Evolutionary conservation across 345 rosid species (phyloP), one percentile per base, ranked within the genome.

Genomic region (Citrus inodora): DNA sequence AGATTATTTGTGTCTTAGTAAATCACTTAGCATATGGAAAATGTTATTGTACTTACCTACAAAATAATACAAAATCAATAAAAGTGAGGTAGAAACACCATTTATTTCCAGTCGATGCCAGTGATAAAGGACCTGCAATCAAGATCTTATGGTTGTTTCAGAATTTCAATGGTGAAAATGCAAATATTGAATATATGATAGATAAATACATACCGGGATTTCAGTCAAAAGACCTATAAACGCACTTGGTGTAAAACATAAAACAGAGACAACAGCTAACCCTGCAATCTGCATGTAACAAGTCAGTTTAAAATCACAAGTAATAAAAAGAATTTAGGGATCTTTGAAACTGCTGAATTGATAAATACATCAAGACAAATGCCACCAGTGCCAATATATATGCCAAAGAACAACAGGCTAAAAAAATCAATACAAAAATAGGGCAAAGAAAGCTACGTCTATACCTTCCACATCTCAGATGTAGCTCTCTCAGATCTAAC

Each of bases 381-480:
- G 76, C 46, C 46, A 4, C 40, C 37, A 14, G 37, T 9, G 69
- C 69, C 38, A 77, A 35, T 46, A 79, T 24, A 53, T n/a, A 69
- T 24, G 28, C 59, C 55, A 71, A 46, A 56, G 13, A 51, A 67
- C 21, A 40, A 48, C 38, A 9, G 48, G 19, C 8, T 35, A 40
- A 13, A 22, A 65, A 64, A 21, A 24, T 71, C 42, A 22, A 37
- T 42, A 60, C 21, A 56, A 72, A 73, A 35, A 60, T 32, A 22
- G 37, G 17, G 48, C 76, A n/a, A 58, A 4, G 32, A 48, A 76
- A 61, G 73, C 51, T 13, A 78, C 4, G 7, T 59, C 51, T 51
- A 48, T 80, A 91, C 94, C 94, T 91, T 91, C 87, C 85, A 78
- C 78, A 87, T 91, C 72, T 91, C 94, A 42, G 89, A 88, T 42